Evolutionary conservation across 2,329 filamentous ascomycete genomes (phyloP), one percentile per base, ranked within the genome.

Genomic region (Colletotrichum liaoningense): DNA sequence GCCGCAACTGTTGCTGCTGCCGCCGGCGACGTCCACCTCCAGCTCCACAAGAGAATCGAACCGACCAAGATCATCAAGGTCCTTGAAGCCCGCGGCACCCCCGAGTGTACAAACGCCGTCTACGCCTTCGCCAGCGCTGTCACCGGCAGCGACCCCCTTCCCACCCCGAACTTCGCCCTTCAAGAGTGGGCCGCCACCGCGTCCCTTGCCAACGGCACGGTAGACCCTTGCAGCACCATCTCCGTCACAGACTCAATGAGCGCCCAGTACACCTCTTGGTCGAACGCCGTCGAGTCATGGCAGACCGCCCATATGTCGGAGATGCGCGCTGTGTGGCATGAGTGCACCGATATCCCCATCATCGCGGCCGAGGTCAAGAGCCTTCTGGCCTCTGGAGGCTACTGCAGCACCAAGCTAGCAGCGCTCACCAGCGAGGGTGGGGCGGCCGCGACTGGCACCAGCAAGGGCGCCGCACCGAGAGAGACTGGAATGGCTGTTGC

Each of bases 261-360:
- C n/a, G 9, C 46, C n/a, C 11, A 52, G 28, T 63, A 54, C 28
- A 63, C 60, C 12, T 63, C 60, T 1, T 63, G 60, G 60, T 63
- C 26, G 3, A 54, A 1, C 60, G 26, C 60, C 26, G 1, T 63
- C 1, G n/a, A 24, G 46, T 63, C 60, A 24, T 63, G 60, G 42
- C 46, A 33, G 46, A 35, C 46, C 0, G 42, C 60, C 11, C 60
- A 63, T n/a, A 63, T 35, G 46, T 63, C 60, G 12, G 60, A 63
- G 42, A 52, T 63, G 28, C 46, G 28, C 12, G 42, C 49, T 4
- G 9, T 52, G 11, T 63, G 60, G 60, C 60, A 63, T 26, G 42
- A 63, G 60, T 63, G 46, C n/a, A 63, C 60, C 42, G 60, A 63
- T 4, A 54, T 63, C n/a, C 60, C 60, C 28, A 12, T 28, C 42